phyloP scores from a whole-genome alignment of 805 yeast species.

The Nakazawaea molendinolei region DNA sequence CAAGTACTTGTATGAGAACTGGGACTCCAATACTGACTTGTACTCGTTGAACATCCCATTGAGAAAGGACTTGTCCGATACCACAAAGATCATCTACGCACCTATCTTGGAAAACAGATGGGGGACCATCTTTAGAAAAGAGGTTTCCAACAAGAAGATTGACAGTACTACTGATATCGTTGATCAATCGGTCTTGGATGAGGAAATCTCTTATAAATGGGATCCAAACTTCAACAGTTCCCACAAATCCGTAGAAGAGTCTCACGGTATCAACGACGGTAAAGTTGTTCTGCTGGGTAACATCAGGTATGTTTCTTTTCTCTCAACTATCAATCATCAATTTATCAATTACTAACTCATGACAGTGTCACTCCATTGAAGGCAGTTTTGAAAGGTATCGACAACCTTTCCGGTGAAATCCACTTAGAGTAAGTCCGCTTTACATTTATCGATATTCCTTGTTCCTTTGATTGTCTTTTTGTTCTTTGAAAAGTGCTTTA shows the following conservation, averaged over 20 bases:
- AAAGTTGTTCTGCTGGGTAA: slow-evolving; percentile 59
- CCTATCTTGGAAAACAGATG: slow-evolving; percentile 81
- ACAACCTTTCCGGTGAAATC: slow-evolving; percentile 49
- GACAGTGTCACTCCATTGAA: slow-evolving; percentile 60
- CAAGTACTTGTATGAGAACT: slow-evolving; percentile 47
- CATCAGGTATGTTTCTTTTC: slow-evolving; percentile 34
- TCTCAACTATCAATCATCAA: slow-evolving; percentile 19
- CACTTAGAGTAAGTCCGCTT: slow-evolving; percentile 33
- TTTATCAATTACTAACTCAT: slow-evolving; percentile 23
- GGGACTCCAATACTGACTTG: slow-evolving; percentile 58
- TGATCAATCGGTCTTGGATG: slow-evolving; percentile 33
- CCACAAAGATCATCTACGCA: slow-evolving; percentile 62
- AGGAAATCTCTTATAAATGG: slow-evolving; percentile 58
- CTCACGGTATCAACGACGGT: slow-evolving; percentile 55
- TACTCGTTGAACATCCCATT: slow-evolving; percentile 85
- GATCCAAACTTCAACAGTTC: slow-evolving; percentile 72
- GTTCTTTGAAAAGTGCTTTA: background rate
- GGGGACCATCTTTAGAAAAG: slow-evolving; percentile 52
- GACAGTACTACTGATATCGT: slow-evolving; percentile 34
- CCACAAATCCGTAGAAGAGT: slow-evolving; percentile 41
- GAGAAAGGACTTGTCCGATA: slow-evolving; percentile 22
- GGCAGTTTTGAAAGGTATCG: slow-evolving; percentile 63
- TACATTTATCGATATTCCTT: background rate
- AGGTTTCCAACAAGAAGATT: slow-evolving; percentile 12
- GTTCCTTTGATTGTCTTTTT: slow-evolving; percentile 4